phyloP scores from a whole-genome alignment of 352 stramenopile species.

The Phytophthora sp. region DNA sequence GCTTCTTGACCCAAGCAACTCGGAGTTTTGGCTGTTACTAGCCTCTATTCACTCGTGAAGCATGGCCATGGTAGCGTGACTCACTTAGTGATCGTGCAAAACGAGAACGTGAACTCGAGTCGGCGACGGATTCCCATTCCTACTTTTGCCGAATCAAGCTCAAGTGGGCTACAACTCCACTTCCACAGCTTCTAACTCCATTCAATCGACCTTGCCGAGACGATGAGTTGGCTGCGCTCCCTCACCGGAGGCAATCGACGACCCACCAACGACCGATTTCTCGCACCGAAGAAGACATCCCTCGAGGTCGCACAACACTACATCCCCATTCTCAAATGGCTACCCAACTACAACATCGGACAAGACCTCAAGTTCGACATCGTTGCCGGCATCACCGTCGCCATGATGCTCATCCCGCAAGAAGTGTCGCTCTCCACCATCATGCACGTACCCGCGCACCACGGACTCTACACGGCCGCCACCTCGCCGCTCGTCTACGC shows the following conservation, averaged over 20 bases:
- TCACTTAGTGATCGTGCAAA: not conserved
- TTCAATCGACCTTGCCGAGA: not conserved
- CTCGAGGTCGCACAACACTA: constrained; percentile 16
- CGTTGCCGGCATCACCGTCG: constrained; percentile 53
- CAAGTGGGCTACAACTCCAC: constrained; percentile 12
- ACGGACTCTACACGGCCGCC: constrained; percentile 87
- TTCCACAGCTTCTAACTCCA: not conserved
- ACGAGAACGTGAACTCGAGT: not conserved
- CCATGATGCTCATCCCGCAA: constrained; percentile 91
- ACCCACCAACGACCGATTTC: constrained; percentile 14
- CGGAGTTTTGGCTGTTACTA: not conserved
- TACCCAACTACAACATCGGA: constrained; percentile 51
- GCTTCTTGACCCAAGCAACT: not conserved
- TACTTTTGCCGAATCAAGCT: constrained; percentile 11
- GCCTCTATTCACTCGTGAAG: not conserved
- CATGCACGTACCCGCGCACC: constrained; percentile 80
- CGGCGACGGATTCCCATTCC: constrained; percentile 6
- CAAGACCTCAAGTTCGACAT: constrained; percentile 58
- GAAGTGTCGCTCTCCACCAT: constrained; percentile 88
- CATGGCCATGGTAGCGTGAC: not conserved
- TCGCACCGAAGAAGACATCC: constrained; percentile 13
- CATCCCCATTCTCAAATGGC: constrained; percentile 46
- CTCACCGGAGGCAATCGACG: constrained; percentile 2
- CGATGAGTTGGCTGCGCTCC: constrained; percentile 12
- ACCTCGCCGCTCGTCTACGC: constrained; percentile 83